Percentiles rank a stretch among this genome's conserved stretches.
phyloP scores from a whole-genome alignment of 2,329 filamentous ascomycete species.

The Aspergillus phoenicis region DNA sequence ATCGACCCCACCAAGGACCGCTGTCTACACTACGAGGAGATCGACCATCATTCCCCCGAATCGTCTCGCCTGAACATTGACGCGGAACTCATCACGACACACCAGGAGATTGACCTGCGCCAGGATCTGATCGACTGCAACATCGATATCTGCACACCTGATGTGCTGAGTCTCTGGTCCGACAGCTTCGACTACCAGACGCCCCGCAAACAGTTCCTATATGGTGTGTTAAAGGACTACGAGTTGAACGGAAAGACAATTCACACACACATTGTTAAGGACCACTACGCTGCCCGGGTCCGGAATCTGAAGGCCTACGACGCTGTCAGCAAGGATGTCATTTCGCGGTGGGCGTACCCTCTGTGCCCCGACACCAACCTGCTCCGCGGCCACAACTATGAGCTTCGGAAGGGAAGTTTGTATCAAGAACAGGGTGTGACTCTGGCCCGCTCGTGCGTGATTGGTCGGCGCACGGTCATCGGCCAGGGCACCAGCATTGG shows the following conservation, averaged over 20 bases:
- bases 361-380: slow-evolving; percentile 88
- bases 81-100: slow-evolving; percentile 71
- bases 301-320: slow-evolving; percentile 88
- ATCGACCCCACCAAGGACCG: slow-evolving; percentile 77
- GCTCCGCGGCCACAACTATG: slow-evolving; percentile 74
- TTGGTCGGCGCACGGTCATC: slow-evolving; percentile 71
- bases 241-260: slow-evolving; percentile 98
- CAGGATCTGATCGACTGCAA: slow-evolving; percentile 89
- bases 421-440: slow-evolving; percentile 79
- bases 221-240: slow-evolving; percentile 93
- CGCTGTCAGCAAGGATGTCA: slow-evolving; percentile 81
- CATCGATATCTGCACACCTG: slow-evolving; percentile 96
- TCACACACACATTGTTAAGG: slow-evolving; percentile 79
- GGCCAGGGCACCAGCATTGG: slow-evolving; percentile 77
- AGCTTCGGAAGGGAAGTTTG: slow-evolving; percentile 67
- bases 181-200: slow-evolving; percentile 97
- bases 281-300: slow-evolving; percentile 84
- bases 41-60: slow-evolving; percentile 64
- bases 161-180: slow-evolving; percentile 91
- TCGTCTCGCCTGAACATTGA: slow-evolving; percentile 67
- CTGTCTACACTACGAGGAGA: slow-evolving; percentile 93
- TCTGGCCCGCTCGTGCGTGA: slow-evolving; percentile 69
- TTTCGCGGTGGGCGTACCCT: slow-evolving; percentile 84
- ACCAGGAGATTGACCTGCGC: slow-evolving; percentile 77
- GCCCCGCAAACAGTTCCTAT: slow-evolving; percentile 83